Conservation (phyloP, 2,329 filamentous ascomycete genomes). For the Didymella exigua region DNA sequence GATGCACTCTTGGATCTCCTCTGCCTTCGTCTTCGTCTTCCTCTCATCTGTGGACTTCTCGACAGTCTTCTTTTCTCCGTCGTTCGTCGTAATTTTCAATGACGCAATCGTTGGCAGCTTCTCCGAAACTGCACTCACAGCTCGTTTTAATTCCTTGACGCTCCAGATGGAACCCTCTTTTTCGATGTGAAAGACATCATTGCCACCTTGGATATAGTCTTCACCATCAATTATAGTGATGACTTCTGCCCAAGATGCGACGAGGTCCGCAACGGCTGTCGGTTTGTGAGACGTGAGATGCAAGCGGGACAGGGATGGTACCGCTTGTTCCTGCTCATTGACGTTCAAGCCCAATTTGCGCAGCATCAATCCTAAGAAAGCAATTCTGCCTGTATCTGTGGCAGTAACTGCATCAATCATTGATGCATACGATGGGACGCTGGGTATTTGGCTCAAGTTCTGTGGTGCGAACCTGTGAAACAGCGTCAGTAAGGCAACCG, state of each 20-base stretch:
- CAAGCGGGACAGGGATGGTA: slow-evolving; percentile 80
- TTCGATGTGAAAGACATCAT: slow-evolving; percentile 81
- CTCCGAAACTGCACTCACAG: slow-evolving; percentile 39
- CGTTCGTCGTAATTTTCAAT: slow-evolving; percentile 32
- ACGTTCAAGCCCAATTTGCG: slow-evolving; percentile 81
- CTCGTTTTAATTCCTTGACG: slow-evolving; percentile 41
- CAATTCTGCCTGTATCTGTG: slow-evolving; percentile 71
- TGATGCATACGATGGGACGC: slow-evolving; percentile 70
- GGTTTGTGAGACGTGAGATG: slow-evolving; percentile 76
- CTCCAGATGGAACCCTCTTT: slow-evolving; percentile 60
- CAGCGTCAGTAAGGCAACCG: slow-evolving; percentile 7
- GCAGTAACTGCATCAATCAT: slow-evolving; percentile 70
- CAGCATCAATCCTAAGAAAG: slow-evolving; percentile 81
- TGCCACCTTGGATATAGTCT: slow-evolving; percentile 77
- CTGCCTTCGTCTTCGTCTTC: slow-evolving; percentile 33
- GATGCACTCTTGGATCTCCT: slow-evolving; percentile 38
- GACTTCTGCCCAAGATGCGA: slow-evolving; percentile 70
- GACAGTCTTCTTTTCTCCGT: neutral
- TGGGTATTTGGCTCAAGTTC: slow-evolving; percentile 73
- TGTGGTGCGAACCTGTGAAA: slow-evolving; percentile 74
- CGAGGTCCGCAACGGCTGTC: slow-evolving; percentile 68
- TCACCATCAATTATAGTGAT: slow-evolving; percentile 68
- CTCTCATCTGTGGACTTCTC: slow-evolving; percentile 33
- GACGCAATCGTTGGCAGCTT: slow-evolving; percentile 31
- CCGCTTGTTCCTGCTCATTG: slow-evolving; percentile 68